Conservation (phyloP, 2,329 filamentous ascomycete species). For the Colletotrichum zoysiae region DNA sequence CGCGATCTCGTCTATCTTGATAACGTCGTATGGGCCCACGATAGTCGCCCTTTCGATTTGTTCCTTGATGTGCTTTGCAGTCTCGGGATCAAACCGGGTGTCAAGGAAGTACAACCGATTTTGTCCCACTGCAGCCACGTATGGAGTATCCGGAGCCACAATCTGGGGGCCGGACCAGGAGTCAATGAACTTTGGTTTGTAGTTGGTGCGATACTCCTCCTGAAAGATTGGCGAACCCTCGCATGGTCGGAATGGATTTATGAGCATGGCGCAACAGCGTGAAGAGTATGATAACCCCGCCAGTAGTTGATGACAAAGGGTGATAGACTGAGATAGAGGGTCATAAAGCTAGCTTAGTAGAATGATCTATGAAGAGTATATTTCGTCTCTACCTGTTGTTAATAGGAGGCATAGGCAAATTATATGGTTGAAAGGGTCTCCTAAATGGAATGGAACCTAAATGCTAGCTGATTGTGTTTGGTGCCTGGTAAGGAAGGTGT, state of each 20-base stretch:
- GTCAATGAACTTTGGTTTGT: conserved; percentile 30
- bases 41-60: conserved; percentile 37
- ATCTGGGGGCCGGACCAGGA: conserved; percentile 32
- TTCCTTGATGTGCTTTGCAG: conserved; percentile 37
- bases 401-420: no score
- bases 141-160: conserved; percentile 42
- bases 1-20: conserved; percentile 20
- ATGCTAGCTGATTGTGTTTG: no score
- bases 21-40: neutral
- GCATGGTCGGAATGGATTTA: neutral
- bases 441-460: no score
- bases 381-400: no score
- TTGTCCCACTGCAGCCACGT: conserved; percentile 36
- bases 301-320: no score
- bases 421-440: no score
- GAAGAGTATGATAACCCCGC: no score
- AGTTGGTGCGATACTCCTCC: conserved; percentile 29
- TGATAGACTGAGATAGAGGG: no score
- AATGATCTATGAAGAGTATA: no score
- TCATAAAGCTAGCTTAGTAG: no score
- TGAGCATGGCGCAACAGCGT: neutral
- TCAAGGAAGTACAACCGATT: conserved; percentile 41
- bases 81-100: conserved; percentile 27
- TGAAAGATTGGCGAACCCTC: conserved; percentile 6
- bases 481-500: no score